Evolutionary conservation across 2,329 filamentous ascomycete species (phyloP).

Genomic region (Hypoxylon sp.): DNA sequence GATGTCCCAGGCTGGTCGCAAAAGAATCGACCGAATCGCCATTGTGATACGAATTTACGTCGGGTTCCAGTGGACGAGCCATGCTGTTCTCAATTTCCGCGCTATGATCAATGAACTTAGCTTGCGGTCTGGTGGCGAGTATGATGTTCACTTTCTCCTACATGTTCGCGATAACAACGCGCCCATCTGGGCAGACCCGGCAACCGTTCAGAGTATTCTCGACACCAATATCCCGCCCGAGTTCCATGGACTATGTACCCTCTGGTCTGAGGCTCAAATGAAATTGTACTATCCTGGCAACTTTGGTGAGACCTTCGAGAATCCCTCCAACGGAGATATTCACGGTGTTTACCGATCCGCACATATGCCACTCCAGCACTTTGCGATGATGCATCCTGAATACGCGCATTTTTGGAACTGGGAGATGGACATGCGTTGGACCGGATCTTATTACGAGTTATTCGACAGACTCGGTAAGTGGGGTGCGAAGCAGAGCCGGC

Average conservation of each 20-base stretch:
- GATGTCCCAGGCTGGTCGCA: constrained; percentile 43
- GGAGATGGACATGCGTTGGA: constrained; percentile 76
- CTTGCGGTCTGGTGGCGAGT: constrained; percentile 83
- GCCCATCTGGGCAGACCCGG: constrained; percentile 85
- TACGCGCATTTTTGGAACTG: constrained; percentile 79
- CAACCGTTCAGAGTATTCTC: constrained; percentile 78
- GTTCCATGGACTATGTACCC: constrained; percentile 82
- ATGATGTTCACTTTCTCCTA: constrained; percentile 84
- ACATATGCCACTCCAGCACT: constrained; percentile 74
- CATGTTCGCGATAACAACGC: constrained; percentile 85
- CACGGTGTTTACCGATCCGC: constrained; percentile 78
- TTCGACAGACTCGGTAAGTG: constrained; percentile 76
- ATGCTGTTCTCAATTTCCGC: constrained; percentile 84
- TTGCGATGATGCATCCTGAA: constrained; percentile 72
- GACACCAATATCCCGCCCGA: constrained; percentile 75
- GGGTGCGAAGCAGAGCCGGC: constrained; percentile 75
- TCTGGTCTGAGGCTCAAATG: constrained; percentile 92
- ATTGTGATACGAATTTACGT: constrained; percentile 85
- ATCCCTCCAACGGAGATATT: constrained; percentile 68
- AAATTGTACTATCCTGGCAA: constrained; percentile 78
- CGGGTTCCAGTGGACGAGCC: constrained; percentile 81
- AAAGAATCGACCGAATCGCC: constrained; percentile 73
- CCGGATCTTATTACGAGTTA: constrained; percentile 78
- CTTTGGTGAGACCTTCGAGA: constrained; percentile 76
- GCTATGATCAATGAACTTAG: constrained; percentile 84